phyloP scores from a whole-genome alignment of 345 rosid genomes.

The Diplotaxis tenuifolia region DNA sequence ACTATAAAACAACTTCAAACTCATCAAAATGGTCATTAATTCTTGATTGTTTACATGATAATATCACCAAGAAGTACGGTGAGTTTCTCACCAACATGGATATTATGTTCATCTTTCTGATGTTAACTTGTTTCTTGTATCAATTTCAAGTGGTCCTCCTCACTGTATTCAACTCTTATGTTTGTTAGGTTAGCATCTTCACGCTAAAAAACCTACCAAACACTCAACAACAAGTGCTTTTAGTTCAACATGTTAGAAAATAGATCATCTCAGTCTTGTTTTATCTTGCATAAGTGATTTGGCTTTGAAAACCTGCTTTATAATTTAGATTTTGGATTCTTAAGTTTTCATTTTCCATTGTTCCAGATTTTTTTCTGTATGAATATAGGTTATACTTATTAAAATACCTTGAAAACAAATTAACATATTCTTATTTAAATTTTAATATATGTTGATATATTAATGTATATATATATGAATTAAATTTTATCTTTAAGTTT shows the following conservation, averaged over 20 bases:
- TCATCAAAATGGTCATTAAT: not conserved
- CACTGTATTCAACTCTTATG: constrained; percentile 3
- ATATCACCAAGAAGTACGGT: constrained; percentile 2
- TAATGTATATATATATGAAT: no score
- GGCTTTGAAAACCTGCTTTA: not conserved
- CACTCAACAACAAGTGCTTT: constrained; percentile 9
- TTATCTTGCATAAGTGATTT: constrained; percentile 1
- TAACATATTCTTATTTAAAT: no score
- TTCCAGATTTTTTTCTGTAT: not conserved
- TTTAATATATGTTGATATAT: no score
- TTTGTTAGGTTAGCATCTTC: constrained; percentile 33
- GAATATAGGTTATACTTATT: not conserved
- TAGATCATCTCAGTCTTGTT: not conserved
- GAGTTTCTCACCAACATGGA: constrained; percentile 1
- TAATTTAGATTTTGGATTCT: not conserved
- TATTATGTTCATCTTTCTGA: not conserved
- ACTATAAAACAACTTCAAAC: not conserved
- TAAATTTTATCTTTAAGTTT: not conserved
- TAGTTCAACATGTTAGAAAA: not conserved
- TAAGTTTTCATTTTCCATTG: not conserved
- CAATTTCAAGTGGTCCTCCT: constrained; percentile 22
- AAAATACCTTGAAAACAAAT: no score
- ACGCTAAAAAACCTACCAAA: constrained; percentile 24
- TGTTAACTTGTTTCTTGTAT: not conserved
- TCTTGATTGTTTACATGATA: not conserved